A percentile compares a stretch with the other conserved stretches of the same genome.
These are phyloP conservation scores for Pneumocystis oryctolagi DNA, from an alignment of 1,139 yeast species.

Conservation along the genomic window DNA sequence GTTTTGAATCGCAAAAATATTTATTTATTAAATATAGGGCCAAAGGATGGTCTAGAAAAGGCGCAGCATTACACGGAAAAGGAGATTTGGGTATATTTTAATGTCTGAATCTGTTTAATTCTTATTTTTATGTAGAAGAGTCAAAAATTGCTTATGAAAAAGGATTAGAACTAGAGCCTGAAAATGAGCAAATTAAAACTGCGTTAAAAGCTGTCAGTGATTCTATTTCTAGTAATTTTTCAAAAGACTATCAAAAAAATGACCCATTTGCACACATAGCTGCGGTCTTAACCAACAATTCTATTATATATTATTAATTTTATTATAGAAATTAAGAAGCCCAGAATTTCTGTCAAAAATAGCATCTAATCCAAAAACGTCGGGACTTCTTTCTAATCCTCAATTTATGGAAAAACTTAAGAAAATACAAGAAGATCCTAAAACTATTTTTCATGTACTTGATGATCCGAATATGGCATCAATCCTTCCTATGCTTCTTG, in stretches of 20 bases:
- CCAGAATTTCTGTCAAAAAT: conserved; percentile 66
- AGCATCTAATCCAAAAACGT: conserved; percentile 72
- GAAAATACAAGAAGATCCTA: conserved; percentile 55
- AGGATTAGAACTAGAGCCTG: conserved; percentile 69
- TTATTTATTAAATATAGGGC: conserved; percentile 26
- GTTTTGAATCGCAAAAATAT: background rate
- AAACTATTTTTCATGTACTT: conserved; percentile 14
- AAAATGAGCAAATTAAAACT: conserved; percentile 73
- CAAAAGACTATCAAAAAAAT: conserved; percentile 22
- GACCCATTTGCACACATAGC: conserved; percentile 57
- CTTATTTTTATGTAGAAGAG: conserved; percentile 14
- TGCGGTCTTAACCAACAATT: conserved; percentile 33
- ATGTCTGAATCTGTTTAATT: conserved; percentile 32
- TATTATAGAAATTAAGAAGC: conserved; percentile 45
- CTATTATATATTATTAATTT: background rate
- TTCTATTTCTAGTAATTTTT: conserved; percentile 29
- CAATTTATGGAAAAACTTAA: conserved; percentile 57
- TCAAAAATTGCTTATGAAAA: conserved; percentile 52
- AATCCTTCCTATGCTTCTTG: conserved; percentile 73
- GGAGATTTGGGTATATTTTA: conserved; percentile 36
- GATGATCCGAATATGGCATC: conserved; percentile 83
- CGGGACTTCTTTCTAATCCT: conserved; percentile 78
- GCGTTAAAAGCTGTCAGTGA: conserved; percentile 61
- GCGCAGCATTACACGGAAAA: conserved; percentile 79
- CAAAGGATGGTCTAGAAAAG: conserved; percentile 86